Base-by-base conservation (phyloP, 192 early-diverging fungal genomes). In the Lobosporangium transversale region DNA sequence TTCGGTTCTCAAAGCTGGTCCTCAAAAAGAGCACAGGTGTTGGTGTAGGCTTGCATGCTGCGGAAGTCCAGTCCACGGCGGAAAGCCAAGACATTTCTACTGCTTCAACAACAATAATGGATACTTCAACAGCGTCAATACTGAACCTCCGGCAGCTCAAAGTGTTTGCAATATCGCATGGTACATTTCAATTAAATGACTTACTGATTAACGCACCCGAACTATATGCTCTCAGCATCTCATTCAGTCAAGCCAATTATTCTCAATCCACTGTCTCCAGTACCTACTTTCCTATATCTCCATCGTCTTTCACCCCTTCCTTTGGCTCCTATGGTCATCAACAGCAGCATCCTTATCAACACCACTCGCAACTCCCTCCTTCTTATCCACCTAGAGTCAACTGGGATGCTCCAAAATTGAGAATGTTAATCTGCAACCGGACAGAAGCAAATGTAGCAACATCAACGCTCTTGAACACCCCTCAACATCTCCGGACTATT, bases 211-310 rank as follows among this genome's bases (percentile, higher is more conserved):
- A 69, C 4, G 67, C 57, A 2, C 67, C 67, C 26, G 32, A 47
- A 12, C 43, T 69, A 21, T 9, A 33, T 1, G 51, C 26, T 0
- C 21, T 69, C 15, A 45, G 40, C 36, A 23, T 69, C 51, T 53
- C 67, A 29, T 60, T 69, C n/a, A 69, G 67, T 37, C 67, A 69
- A 35, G 58, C 60, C 15, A 60, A 51, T 42, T 53, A 32, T 33
- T 35, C 11, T 14, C 58, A 27, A 33, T 31, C 29, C 17, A 29
- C 17, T 44, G 17, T 40, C 6, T 20, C 5, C 20, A 4, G 18
- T 4, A 40, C 35, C 35, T 56, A 8, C 54, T n/a, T 18, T 11
- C 9, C 21, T 2, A 1, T 27, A 26, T 43, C 14, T 47, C 33
- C 44, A n/a, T 14, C 44, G 7, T 27, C n/a, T 27, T 12, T 30